Evolutionary conservation across 169 alveolate species (phyloP), one percentile per base, ranked within the genome.

Genomic region (Cryptosporidium sp.): DNA sequence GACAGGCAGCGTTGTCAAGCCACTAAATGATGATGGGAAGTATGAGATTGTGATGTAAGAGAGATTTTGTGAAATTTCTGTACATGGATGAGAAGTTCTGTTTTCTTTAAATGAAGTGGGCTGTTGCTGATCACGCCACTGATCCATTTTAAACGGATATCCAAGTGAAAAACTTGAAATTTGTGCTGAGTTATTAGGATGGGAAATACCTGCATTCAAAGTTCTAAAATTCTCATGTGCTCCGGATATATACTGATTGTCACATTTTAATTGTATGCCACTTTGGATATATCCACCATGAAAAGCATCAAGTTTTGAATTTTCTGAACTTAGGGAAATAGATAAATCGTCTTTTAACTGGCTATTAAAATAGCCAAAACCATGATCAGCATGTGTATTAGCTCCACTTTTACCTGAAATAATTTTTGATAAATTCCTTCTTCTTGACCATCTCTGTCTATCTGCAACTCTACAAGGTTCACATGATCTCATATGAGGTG

Each of bases 391-490:
- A 29, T 18, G 1, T 9, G 71, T 18, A 58, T 26, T 59, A 12
- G 8, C n/a, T 5, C 29, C 50, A 59, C 37, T 59, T 18, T 39
- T 80, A 33, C 70, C 89, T 31, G 89, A 61, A 39, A 80, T 61
- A n/a, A 80, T 58, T 18, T 80, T 80, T 5, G 89, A 59, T 18
- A 80, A 59, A 31, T 33, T 80, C 31, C 89, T 80, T n/a, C 89
- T 80, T 43, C 89, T 80, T 33, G 89, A 80, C 89, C 89, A 80
- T 43, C 89, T 59, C 35, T 80, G 89, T 31, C 89, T 59, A 41
- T 80, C 89, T 61, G 89, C 89, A 37, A 80, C 89, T 45, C 89
- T 80, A 41, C 89, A 80, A 23, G 89, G 89, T 31, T 80, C 89
- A 33, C 89, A 80, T 31, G 89, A 80, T 59, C 89, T 80, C 89